phyloP scores from a whole-genome alignment of 495 filamentous ascomycete genomes.

The Talaromyces trachyspermus region DNA sequence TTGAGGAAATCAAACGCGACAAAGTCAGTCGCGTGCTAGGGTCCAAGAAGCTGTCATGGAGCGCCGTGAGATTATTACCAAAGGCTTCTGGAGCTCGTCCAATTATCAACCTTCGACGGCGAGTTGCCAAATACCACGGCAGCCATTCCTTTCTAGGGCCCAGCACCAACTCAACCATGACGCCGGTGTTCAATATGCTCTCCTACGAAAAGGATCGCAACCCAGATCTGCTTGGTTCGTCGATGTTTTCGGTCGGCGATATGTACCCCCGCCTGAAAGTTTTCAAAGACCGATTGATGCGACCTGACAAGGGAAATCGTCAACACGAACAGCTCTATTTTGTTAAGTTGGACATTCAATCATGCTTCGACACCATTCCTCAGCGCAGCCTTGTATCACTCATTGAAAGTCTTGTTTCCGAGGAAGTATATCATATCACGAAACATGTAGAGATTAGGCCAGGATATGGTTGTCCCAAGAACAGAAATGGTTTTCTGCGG shows the following conservation, averaged over 20 bases:
- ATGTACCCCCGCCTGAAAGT: slow-evolving; percentile 66
- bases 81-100: slow-evolving; percentile 66
- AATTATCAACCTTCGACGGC: slow-evolving; percentile 76
- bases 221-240: slow-evolving; percentile 58
- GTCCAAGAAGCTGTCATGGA: slow-evolving; percentile 60
- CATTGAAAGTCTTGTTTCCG: slow-evolving; percentile 53
- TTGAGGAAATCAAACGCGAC: slow-evolving; percentile 63
- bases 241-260: slow-evolving; percentile 74
- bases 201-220: slow-evolving; percentile 65
- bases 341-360: slow-evolving; percentile 83
- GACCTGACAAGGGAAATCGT: slow-evolving; percentile 19
- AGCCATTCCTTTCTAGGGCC: slow-evolving; percentile 45
- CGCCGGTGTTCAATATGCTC: slow-evolving; percentile 68
- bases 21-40: slow-evolving; percentile 52
- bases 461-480: slow-evolving; percentile 12
- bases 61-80: slow-evolving; percentile 73
- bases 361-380: slow-evolving; percentile 94
- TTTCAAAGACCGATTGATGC: slow-evolving; percentile 46
- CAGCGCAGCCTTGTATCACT: slow-evolving; percentile 64
- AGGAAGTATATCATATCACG: slow-evolving; percentile 60
- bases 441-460: slow-evolving; percentile 67
- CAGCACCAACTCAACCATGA: slow-evolving; percentile 76
- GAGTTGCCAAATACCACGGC: slow-evolving; percentile 32
- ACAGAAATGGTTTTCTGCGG: slow-evolving; percentile 10
- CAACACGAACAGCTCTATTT: slow-evolving; percentile 53